These are phyloP conservation scores for Candolleomyces eurysporus DNA, from an alignment of 768 basidiomycete species.

Conservation along the genomic window DNA sequence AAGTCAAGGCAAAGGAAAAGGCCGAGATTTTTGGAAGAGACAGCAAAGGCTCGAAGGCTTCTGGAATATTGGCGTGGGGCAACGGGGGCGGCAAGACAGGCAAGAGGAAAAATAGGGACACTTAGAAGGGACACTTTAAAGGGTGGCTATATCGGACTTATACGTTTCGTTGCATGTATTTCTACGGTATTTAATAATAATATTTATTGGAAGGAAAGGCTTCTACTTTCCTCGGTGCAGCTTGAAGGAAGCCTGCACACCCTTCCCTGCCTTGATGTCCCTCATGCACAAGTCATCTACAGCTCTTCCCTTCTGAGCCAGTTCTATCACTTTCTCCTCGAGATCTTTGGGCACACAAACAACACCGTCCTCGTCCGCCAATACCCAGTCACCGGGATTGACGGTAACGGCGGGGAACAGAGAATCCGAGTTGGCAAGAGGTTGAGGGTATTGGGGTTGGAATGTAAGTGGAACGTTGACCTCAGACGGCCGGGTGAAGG, in stretches of 20 bases:
- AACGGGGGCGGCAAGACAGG: neutral
- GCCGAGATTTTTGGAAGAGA: slow-evolving; percentile 2
- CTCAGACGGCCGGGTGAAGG: slow-evolving; percentile 78
- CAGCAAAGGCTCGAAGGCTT: neutral
- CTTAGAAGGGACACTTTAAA: neutral
- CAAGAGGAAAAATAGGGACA: slow-evolving; percentile 3
- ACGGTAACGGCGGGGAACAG: slow-evolving; percentile 55
- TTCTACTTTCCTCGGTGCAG: slow-evolving; percentile 52
- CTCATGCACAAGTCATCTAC: slow-evolving; percentile 70
- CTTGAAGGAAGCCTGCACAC: slow-evolving; percentile 77
- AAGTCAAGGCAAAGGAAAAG: neutral
- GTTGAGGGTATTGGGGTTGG: slow-evolving; percentile 30
- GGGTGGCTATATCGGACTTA: neutral
- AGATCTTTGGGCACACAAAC: slow-evolving; percentile 69
- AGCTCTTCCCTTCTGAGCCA: slow-evolving; percentile 56
- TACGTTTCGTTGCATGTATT: no score
- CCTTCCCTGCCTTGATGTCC: slow-evolving; percentile 74
- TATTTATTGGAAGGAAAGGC: neutral
- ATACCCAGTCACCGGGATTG: slow-evolving; percentile 74
- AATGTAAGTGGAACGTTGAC: slow-evolving; percentile 66
- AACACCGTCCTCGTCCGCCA: slow-evolving; percentile 90
- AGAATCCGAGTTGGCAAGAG: neutral
- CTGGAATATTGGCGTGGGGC: neutral
- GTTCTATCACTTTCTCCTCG: slow-evolving; percentile 51
- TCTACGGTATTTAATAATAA: neutral